Evolutionary conservation across 139 green algal genomes (phyloP), one percentile per base, ranked within the genome.

Genomic region (Mesotaenium endlicherianum): DNA sequence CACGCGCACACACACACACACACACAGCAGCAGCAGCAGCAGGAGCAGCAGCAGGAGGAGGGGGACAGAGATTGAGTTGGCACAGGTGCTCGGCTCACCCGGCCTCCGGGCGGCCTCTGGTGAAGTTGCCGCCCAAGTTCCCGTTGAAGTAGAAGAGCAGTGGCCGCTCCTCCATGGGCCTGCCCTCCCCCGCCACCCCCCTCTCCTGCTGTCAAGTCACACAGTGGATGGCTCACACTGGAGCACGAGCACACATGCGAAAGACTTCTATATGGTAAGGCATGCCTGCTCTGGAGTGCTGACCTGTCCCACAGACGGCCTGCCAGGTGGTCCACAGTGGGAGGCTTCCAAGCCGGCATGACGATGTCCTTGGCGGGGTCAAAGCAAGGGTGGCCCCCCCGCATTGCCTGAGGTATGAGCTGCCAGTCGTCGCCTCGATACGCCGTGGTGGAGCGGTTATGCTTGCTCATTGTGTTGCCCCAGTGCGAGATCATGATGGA

Each of bases 81-180:
- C n/a, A n/a, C n/a, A n/a, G n/a, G n/a, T n/a, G n/a, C n/a, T n/a
- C n/a, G n/a, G 26, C 50, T 64, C 50, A 64, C 50, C 26, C 50
- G 20, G 50, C 20, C 50, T 64, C 50, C 50, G 50, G 50, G 20
- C 50, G 50, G 26, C 26, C 50, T 64, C 50, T 26, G 26, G 20
- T 20, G 50, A 34, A 26, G 50, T 64, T 26, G 26, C 20, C 50
- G 47, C 72, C 72, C 30, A 80, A 36, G 43, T 80, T 80, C 1
- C 72, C 72, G 30, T 80, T 80, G 72, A 80, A 80, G 2, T 80
- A 80, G 72, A 80, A 80, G 49, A 80, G 72, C 45, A 26, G 74
- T 20, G 47, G 41, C 3, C 72, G 41, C 39, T 71, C 17, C 72
- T 80, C 72, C 47, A 80, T n/a, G 17, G 72, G 41, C 34, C 72